Evolutionary conservation across 768 basidiomycete species (phyloP), one percentile per base, ranked within the genome.

Genomic region (Pholiota conissans): DNA sequence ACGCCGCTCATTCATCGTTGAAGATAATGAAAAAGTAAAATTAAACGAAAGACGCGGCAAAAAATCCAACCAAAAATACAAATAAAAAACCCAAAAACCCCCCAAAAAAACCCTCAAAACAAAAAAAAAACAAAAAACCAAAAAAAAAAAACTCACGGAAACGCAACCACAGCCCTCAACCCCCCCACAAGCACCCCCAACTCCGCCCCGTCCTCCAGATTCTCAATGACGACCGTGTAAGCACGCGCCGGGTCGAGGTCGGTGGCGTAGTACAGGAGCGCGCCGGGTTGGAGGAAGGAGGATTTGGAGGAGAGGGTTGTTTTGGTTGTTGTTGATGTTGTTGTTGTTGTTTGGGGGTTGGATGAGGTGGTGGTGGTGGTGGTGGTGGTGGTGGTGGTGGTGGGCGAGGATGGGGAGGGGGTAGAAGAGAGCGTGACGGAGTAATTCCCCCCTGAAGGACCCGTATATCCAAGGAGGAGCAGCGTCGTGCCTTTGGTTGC

Each of bases 401-500:
- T n/a, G n/a, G n/a, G n/a, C n/a, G n/a, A n/a, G n/a, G n/a, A n/a
- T n/a, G n/a, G n/a, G n/a, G n/a, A n/a, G n/a, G n/a, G n/a, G n/a
- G n/a, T n/a, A n/a, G n/a, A n/a, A n/a, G n/a, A n/a, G n/a, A 80
- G 61, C 16, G 60, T 75, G 53, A 89, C 82, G 32, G 83, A 76
- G 65, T 84, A 92, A 39, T 73, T 74, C 52, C 88, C 88, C 2
- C 82, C 78, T 26, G 70, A 67, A 3, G 81, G 81, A 30, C 84
- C 86, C 16, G 83, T 85, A 37, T 78, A 76, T 8, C 91, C 91
- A 46, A 71, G 76, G 22, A 93, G 67, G 0, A 79, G 71, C 49
- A 92, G 75, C 11, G 89, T 78, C 9, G 83, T 80, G 28, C 90
- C 90, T 90, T 57, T n/a, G n/a, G n/a, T n/a, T n/a, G n/a, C n/a